Conservation (phyloP, 2,329 filamentous ascomycete genomes). For the Chrysoporthe puriensis region DNA sequence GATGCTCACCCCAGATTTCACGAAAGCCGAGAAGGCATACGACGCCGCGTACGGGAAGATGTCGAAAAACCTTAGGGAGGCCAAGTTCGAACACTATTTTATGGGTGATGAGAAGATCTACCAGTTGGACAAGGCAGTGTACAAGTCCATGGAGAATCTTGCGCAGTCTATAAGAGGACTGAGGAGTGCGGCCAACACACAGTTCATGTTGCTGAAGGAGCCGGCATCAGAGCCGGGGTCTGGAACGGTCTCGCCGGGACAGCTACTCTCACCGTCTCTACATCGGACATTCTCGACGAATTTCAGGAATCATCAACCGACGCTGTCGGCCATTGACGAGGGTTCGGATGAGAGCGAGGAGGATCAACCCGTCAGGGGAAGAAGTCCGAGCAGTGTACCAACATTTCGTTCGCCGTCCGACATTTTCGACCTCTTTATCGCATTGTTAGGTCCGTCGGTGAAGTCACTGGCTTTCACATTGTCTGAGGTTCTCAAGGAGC, state of each 20-base stretch:
- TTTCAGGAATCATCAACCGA: conserved; percentile 46
- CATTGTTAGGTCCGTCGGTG: conserved; percentile 88
- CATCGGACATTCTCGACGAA: conserved; percentile 36
- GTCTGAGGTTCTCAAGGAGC: conserved; percentile 83
- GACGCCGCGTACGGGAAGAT: conserved; percentile 70
- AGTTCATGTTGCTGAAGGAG: conserved; percentile 82
- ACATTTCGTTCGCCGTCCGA: conserved; percentile 69
- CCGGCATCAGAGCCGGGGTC: conserved; percentile 41
- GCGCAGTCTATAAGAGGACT: conserved; percentile 89
- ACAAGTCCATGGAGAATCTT: conserved; percentile 82
- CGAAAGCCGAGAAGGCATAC: conserved; percentile 64
- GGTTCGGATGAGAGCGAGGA: conserved; percentile 60
- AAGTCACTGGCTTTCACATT: conserved; percentile 93
- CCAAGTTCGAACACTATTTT: conserved; percentile 86
- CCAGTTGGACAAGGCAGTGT: conserved; percentile 75
- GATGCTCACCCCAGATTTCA: conserved; percentile 68
- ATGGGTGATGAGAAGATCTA: conserved; percentile 80
- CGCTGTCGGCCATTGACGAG: conserved; percentile 66
- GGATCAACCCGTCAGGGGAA: conserved; percentile 40
- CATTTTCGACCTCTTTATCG: conserved; percentile 90
- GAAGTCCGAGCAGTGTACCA: conserved; percentile 33
- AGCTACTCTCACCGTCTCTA: conserved; percentile 38
- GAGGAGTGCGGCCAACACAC: conserved; percentile 84
- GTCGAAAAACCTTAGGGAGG: conserved; percentile 78
- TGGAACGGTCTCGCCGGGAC: conserved; percentile 38